Evolutionary conservation across 2,329 filamentous ascomycete genomes (phyloP).

Genomic region (Elsinoe australis): DNA sequence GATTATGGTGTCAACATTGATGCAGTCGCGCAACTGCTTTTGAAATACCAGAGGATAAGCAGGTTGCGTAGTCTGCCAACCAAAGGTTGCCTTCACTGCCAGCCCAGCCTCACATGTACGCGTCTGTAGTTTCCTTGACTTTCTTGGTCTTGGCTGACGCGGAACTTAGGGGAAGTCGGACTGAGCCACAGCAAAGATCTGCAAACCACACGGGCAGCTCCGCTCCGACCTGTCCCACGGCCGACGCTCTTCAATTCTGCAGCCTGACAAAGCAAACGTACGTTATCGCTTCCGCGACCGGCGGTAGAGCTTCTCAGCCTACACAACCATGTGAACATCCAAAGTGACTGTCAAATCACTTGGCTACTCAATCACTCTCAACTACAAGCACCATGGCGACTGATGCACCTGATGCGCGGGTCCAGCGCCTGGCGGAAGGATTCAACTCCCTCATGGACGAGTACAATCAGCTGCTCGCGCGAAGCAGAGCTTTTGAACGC

Average conservation of each 20-base stretch:
- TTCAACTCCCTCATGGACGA: slow-evolving; percentile 42
- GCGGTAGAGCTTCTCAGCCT: no score
- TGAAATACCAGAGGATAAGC: background rate
- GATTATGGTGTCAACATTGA: slow-evolving; percentile 4
- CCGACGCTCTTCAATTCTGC: slow-evolving; percentile 4
- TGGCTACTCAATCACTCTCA: no score
- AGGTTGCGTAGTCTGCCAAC: slow-evolving; percentile 13
- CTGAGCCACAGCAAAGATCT: slow-evolving; percentile 6
- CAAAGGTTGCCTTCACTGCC: slow-evolving; percentile 12
- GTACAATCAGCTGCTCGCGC: slow-evolving; percentile 39
- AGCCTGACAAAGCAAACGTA: background rate
- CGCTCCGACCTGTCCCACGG: background rate
- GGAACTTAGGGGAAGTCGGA: background rate
- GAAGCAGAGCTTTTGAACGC: slow-evolving; percentile 39
- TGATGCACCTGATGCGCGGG: slow-evolving; percentile 22
- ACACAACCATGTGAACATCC: no score
- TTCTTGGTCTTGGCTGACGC: background rate
- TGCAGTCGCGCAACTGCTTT: background rate
- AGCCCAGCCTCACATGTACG: slow-evolving; percentile 13
- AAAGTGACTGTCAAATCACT: background rate
- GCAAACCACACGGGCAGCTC: slow-evolving; percentile 12
- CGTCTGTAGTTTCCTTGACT: slow-evolving; percentile 2
- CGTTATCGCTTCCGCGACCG: slow-evolving; percentile 1
- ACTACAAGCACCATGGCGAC: slow-evolving; percentile 7
- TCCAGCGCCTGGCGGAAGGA: slow-evolving; percentile 38